Evolutionary conservation across 306 rosid species (phyloP), one percentile per base, ranked within the genome.

Genomic region (Abrus pulchellus): DNA sequence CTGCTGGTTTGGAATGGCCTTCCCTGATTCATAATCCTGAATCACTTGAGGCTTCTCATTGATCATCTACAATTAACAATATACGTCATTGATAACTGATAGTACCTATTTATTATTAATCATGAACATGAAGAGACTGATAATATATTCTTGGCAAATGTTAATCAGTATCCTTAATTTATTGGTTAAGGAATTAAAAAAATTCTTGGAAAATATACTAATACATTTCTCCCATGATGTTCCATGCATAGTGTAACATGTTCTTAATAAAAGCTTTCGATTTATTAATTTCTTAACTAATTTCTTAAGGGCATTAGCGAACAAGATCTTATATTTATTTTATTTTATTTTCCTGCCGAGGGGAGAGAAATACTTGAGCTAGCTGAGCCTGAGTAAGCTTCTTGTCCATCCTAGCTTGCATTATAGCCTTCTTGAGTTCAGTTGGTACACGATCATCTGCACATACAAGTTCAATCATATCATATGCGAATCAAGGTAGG

Each of bases 21-120:
- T 93, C 14, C 97, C 97, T 20, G 94, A 90, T 55, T 93, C 97
- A 1, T 93, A 93, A 86, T 93, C 97, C 86, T 93, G 94, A 84
- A 91, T 90, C 66, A 93, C 80, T 84, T 93, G 97, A 68, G 97
- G 97, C 82, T 93, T 93, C 97, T 93, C 97, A 76, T 93, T 93
- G 82, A 93, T 91, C n/a, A 91, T 29, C 97, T 93, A 85, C 77
- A 49, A 70, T 20, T 9, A 64, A 47, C 20, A 29, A 80, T 20
- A 52, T 7, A 36, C 1, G 13, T 77, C 68, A 70, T 72, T 6
- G 13, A 47, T 70, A 36, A 36, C 0, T 20, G 20, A 20, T 20
- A 47, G 63, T 7, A 27, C 30, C 52, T 28, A 66, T 60, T 29
- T 28, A 61, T 10, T 1, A 61, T 10, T 1, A 47, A 52, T 59